phyloP scores from a whole-genome alignment of 306 rosid genomes.

The Gillenia trifoliata region DNA sequence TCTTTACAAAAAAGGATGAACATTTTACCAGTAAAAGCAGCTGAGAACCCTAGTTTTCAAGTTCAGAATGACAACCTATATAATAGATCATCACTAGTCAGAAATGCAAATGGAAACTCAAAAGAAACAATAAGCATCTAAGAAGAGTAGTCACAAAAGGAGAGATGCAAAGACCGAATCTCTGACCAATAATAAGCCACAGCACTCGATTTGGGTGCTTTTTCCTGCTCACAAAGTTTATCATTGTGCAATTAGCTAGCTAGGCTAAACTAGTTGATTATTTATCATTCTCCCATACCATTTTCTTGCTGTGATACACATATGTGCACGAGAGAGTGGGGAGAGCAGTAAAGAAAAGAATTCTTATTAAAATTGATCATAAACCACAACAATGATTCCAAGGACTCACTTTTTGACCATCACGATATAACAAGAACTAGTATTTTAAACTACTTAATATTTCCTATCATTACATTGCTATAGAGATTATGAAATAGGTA shows the following conservation, averaged over 20 bases:
- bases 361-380: constrained; percentile 39
- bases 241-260: constrained; percentile 5
- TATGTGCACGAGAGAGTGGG: constrained; percentile 37
- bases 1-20: too few species aligned
- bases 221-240: not conserved
- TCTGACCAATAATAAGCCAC: not conserved
- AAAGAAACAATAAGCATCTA: not conserved
- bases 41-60: constrained; percentile 9
- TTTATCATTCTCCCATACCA: constrained; percentile 1
- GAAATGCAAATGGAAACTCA: too few species aligned
- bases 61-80: not conserved
- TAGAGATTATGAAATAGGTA: not conserved
- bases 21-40: not conserved
- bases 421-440: constrained; percentile 28
- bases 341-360: constrained; percentile 51
- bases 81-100: too few species aligned
- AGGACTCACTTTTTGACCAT: constrained; percentile 65
- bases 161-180: constrained; percentile 31
- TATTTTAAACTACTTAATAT: constrained; percentile 32
- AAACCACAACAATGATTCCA: constrained; percentile 65
- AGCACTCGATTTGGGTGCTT: not conserved
- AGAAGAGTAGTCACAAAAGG: not conserved
- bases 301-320: constrained; percentile 15
- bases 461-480: constrained; percentile 53
- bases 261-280: constrained; percentile 1